Conservation (phyloP, 306 rosid species). For the Vicia villosa region DNA sequence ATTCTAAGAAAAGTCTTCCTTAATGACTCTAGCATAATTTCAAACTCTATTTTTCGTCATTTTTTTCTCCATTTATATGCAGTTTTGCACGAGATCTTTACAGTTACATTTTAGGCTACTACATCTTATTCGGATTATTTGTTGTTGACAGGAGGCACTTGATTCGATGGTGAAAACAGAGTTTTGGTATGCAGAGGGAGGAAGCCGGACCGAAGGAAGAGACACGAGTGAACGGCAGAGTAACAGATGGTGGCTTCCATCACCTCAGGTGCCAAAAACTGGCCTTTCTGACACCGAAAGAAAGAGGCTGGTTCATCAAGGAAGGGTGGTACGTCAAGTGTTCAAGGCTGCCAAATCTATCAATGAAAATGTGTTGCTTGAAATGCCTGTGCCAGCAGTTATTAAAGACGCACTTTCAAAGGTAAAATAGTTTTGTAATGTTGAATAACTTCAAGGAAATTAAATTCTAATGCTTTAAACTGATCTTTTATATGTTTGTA, state of each 20-base stretch:
- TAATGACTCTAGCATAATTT: no score
- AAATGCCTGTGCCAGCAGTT: constrained; percentile 77
- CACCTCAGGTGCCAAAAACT: constrained; percentile 69
- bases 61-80: neutral
- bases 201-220: constrained; percentile 80
- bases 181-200: constrained; percentile 89
- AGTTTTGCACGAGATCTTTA: neutral
- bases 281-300: constrained; percentile 79
- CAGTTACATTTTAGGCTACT: neutral
- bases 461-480: neutral
- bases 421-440: constrained; percentile 48
- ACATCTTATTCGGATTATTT: constrained; percentile 18
- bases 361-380: constrained; percentile 75
- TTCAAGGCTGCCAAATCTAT: constrained; percentile 91
- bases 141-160: constrained; percentile 62
- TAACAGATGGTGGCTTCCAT: constrained; percentile 91
- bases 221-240: constrained; percentile 47
- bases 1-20: neutral
- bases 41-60: neutral
- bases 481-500: constrained; percentile 18
- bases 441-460: constrained; percentile 21
- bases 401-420: constrained; percentile 73
- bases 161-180: constrained; percentile 87
- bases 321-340: constrained; percentile 75
- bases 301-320: constrained; percentile 61